Percentiles rank a stretch among this genome's conserved stretches.
Evolutionary conservation across 495 filamentous ascomycete genomes (phyloP).

Genomic region (Zalerion maritima): DNA sequence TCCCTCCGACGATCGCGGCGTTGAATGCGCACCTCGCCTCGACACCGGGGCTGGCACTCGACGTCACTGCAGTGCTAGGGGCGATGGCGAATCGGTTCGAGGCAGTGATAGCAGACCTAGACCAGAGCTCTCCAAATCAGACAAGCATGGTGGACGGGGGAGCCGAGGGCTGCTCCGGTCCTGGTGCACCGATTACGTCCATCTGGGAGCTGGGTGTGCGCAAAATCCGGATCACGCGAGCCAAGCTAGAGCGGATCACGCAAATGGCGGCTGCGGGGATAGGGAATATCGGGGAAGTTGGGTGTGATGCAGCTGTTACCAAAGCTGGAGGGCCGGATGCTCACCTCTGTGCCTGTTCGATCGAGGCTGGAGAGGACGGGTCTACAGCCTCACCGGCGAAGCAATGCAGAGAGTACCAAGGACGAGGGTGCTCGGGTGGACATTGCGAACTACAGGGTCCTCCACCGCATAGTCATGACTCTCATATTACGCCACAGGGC

Average conservation of each 20-base stretch:
- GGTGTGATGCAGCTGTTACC: no score
- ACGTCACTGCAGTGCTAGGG: slow-evolving; percentile 12
- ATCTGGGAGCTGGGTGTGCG: slow-evolving; percentile 17
- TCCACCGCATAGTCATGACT: no score
- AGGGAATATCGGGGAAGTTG: neutral
- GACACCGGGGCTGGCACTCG: slow-evolving; percentile 16
- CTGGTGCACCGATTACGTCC: slow-evolving; percentile 9
- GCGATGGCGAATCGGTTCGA: slow-evolving; percentile 16
- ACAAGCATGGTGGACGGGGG: slow-evolving; percentile 6
- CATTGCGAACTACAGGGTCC: no score
- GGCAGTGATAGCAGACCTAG: no score
- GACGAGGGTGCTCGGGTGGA: no score
- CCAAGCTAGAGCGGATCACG: slow-evolving; percentile 17
- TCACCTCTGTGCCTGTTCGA: no score
- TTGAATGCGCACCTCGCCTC: slow-evolving; percentile 13
- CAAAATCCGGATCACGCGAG: slow-evolving; percentile 15
- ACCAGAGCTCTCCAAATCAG: no score
- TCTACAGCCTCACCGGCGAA: no score
- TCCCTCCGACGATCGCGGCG: slow-evolving; percentile 11
- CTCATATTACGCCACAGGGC: no score
- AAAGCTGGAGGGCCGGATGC: no score
- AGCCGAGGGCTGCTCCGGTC: slow-evolving; percentile 4
- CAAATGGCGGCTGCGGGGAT: slow-evolving; percentile 13
- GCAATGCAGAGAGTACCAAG: no score
- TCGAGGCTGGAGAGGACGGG: no score